Evolutionary conservation across 202 grass and related monocot species (phyloP).

Genomic region (Eragrostis tef): DNA sequence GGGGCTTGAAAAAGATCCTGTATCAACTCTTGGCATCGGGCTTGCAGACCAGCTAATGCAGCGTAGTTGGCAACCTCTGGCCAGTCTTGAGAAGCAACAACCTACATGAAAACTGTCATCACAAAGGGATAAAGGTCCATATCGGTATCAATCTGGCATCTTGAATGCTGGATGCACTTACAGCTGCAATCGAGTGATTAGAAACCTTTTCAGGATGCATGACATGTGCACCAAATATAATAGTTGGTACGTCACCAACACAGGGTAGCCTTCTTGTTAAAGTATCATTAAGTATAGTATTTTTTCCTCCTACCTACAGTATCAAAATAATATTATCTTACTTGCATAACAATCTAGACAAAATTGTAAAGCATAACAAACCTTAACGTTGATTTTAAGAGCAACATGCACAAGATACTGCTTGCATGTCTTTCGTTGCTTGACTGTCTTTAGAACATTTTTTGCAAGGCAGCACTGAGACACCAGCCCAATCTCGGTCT

Average conservation of each 20-base stretch:
- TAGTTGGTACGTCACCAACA: conserved; percentile 75
- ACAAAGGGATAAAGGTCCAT: background rate
- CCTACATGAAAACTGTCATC: conserved; percentile 52
- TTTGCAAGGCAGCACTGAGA: conserved; percentile 81
- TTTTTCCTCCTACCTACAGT: conserved; percentile 77
- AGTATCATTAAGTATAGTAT: conserved; percentile 77
- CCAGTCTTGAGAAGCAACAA: conserved; percentile 75
- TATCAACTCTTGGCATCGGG: conserved; percentile 75
- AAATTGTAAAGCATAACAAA: conserved; percentile 35
- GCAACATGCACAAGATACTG: conserved; percentile 81
- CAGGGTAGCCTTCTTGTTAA: conserved; percentile 64
- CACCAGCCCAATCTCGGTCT: conserved; percentile 80
- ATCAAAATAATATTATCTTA: conserved; percentile 14
- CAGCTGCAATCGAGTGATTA: conserved; percentile 84
- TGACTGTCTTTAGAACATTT: conserved; percentile 71
- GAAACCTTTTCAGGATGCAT: conserved; percentile 78
- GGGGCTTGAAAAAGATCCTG: conserved; percentile 73
- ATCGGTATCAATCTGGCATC: background rate
- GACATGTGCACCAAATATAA: conserved; percentile 92
- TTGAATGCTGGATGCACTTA: conserved; percentile 33
- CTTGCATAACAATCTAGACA: background rate
- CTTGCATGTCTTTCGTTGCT: background rate
- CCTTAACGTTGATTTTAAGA: conserved; percentile 92
- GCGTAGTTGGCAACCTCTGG: conserved; percentile 55
- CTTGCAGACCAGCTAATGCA: conserved; percentile 73